Conservation (phyloP, 1,139 yeast genomes). For the Saccharomyces hybrid region DNA sequence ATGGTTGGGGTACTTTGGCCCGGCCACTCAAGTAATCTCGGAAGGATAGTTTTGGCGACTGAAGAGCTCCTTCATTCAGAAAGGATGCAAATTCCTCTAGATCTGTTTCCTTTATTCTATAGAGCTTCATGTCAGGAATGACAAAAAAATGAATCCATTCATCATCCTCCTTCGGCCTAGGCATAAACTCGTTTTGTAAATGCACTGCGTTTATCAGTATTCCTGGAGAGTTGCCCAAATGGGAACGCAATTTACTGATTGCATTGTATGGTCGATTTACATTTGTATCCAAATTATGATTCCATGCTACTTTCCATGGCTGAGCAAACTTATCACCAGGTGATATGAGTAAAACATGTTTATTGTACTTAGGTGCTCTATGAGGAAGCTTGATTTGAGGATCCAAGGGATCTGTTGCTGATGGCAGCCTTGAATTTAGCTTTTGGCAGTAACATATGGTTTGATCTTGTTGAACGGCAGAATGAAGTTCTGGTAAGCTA, state of each 20-base stretch:
- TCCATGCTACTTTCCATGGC: background rate
- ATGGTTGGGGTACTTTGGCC: conserved; percentile 6
- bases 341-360: conserved; percentile 2
- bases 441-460: conserved; percentile 1
- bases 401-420: background rate
- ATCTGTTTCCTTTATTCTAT: conserved; percentile 8
- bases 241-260: background rate
- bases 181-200: background rate
- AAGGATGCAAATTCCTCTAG: conserved; percentile 14
- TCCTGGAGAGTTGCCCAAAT: background rate
- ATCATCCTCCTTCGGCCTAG: conserved; percentile 1
- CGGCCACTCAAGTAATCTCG: conserved; percentile 15
- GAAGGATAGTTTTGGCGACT: conserved; percentile 9
- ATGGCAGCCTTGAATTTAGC: conserved; percentile 1
- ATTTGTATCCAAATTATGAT: background rate
- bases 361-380: background rate
- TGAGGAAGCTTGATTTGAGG: background rate
- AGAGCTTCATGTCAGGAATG: conserved; percentile 21
- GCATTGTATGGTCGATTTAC: background rate
- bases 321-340: background rate
- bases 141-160: conserved; percentile 13
- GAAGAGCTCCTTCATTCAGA: conserved; percentile 13
- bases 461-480: background rate
- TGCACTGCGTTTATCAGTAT: conserved; percentile 1
- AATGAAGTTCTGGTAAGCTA: background rate